Conservation (phyloP, 148 eudicot genomes). For the Persicaria tinctoria region DNA sequence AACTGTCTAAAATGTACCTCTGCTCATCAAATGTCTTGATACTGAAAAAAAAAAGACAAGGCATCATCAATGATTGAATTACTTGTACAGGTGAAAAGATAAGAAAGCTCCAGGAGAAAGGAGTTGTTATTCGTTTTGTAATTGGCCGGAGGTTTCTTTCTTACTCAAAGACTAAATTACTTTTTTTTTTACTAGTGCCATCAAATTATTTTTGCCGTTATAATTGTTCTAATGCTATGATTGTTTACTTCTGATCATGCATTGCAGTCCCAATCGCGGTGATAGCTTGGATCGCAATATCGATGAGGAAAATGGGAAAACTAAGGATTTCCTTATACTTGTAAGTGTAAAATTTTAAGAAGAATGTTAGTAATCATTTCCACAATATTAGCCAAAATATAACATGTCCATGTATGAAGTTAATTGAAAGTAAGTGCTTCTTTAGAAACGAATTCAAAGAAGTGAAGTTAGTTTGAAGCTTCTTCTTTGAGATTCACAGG, state of each 20-base stretch:
- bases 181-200: not conserved
- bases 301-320: conserved; percentile 62
- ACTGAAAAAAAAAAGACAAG: not conserved
- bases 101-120: conserved; percentile 80
- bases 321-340: conserved; percentile 85
- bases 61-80: not conserved
- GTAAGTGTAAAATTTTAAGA: conserved; percentile 21
- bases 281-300: conserved; percentile 96
- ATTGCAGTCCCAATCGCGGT: conserved; percentile 86
- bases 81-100: conserved; percentile 55
- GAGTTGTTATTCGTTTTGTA: conserved; percentile 81
- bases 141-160: conserved; percentile 88
- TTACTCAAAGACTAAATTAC: not conserved
- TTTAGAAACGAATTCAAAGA: not conserved
- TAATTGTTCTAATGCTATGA: too few relatives aligned
- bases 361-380: not conserved
- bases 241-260: not conserved
- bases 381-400: not conserved
- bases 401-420: not conserved
- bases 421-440: not conserved
- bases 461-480: not conserved
- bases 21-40: not conserved
- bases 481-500: not conserved
- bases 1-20: not conserved
- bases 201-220: too few relatives aligned